Percentiles rank a stretch among this genome's conserved stretches.
These are phyloP conservation scores for Talaromyces rugulosus DNA, from an alignment of 2,329 filamentous ascomycete genomes.

Conservation along the genomic window DNA sequence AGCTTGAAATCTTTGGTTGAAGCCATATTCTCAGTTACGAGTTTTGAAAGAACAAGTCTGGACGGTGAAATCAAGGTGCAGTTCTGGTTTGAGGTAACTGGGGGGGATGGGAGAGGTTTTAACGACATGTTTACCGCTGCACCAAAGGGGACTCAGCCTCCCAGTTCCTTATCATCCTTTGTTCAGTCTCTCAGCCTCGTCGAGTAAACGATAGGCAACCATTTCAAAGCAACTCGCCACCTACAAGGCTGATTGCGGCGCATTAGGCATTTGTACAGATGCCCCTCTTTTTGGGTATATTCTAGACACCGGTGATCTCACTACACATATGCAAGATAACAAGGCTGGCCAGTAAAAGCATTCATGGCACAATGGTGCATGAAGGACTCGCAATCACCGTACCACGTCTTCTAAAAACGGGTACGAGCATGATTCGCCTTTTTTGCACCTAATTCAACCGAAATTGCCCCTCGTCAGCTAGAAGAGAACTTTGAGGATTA, in stretches of 20 bases:
- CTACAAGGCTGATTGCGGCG: not conserved
- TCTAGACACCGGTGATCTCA: not conserved
- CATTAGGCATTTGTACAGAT: not conserved
- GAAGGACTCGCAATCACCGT: too few relatives aligned
- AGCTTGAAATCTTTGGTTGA: not conserved
- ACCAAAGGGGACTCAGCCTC: not conserved
- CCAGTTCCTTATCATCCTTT: not conserved
- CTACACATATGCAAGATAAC: not conserved
- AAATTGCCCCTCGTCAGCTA: too few relatives aligned
- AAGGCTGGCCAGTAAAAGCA: not conserved
- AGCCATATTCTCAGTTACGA: not conserved
- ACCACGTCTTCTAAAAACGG: too few relatives aligned
- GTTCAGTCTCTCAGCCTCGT: not conserved
- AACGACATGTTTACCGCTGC: not conserved
- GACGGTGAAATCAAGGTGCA: not conserved
- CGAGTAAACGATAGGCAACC: not conserved
- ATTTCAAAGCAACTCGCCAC: too few relatives aligned
- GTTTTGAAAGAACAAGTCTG: not conserved
- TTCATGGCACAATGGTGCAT: too few relatives aligned
- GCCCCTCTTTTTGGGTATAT: not conserved
- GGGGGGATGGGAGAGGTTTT: not conserved
- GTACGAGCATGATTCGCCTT: too few relatives aligned
- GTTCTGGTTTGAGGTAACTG: not conserved
- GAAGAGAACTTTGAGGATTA: too few relatives aligned
- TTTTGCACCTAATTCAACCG: too few relatives aligned